Conservation (phyloP, 2,329 filamentous ascomycete genomes). For the Hypoxylon sp. region DNA sequence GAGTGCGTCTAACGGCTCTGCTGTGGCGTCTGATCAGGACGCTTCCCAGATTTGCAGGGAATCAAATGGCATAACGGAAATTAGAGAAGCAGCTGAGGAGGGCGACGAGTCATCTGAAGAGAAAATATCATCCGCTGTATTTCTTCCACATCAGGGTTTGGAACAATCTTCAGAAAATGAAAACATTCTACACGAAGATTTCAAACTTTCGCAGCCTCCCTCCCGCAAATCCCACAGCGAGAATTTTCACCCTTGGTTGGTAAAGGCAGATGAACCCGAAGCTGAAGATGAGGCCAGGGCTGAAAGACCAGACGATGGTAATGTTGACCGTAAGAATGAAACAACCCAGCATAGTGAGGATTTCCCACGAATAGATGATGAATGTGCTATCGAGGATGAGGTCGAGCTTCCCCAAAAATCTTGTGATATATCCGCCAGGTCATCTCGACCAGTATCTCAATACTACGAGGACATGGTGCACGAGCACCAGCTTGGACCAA, state of each 20-base stretch:
- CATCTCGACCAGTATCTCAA: slow-evolving; percentile 58
- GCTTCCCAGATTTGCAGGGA: slow-evolving; percentile 52
- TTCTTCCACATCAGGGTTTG: slow-evolving; percentile 80
- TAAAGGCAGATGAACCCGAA: slow-evolving; percentile 69
- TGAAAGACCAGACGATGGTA: slow-evolving; percentile 55
- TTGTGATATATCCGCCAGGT: slow-evolving; percentile 55
- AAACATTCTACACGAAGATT: slow-evolving; percentile 48
- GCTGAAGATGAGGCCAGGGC: slow-evolving; percentile 53
- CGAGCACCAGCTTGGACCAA: slow-evolving; percentile 65
- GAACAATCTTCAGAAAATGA: slow-evolving; percentile 57
- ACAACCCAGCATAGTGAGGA: slow-evolving; percentile 51
- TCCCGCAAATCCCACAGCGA: slow-evolving; percentile 52
- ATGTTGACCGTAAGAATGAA: slow-evolving; percentile 48
- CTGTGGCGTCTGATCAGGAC: slow-evolving; percentile 26
- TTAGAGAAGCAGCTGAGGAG: slow-evolving; percentile 61
- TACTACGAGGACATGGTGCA: slow-evolving; percentile 66
- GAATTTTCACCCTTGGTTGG: slow-evolving; percentile 68
- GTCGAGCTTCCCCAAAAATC: slow-evolving; percentile 55
- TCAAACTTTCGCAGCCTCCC: slow-evolving; percentile 51
- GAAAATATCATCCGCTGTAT: slow-evolving; percentile 88
- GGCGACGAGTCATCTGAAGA: slow-evolving; percentile 80
- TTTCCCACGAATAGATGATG: slow-evolving; percentile 56
- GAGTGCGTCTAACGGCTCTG: slow-evolving; percentile 32
- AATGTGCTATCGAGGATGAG: slow-evolving; percentile 61
- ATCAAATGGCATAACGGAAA: slow-evolving; percentile 59